These are phyloP conservation scores for Tephrocybe sp. DNA, from an alignment of 768 basidiomycete genomes.

Conservation along the genomic window DNA sequence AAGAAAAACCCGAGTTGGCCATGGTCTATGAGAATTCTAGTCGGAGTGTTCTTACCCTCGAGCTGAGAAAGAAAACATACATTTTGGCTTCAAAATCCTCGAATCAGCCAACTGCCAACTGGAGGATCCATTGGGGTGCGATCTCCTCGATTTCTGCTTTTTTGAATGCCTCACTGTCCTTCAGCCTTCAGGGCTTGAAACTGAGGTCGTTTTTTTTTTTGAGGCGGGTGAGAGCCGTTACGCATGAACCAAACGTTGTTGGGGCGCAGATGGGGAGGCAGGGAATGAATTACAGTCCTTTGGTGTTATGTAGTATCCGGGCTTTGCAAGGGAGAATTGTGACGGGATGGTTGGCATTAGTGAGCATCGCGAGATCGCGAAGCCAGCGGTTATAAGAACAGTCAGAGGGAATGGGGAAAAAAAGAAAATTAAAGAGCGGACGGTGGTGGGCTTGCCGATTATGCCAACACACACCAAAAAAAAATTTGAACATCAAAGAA, in stretches of 20 bases:
- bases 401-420: neutral
- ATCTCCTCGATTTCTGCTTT: too few species aligned
- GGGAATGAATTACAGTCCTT: slow-evolving; percentile 3
- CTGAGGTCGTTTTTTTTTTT: slow-evolving; percentile 1
- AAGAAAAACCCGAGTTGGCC: too few species aligned
- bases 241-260: too few species aligned
- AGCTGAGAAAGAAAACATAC: too few species aligned
- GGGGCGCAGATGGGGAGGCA: neutral
- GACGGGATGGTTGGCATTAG: slow-evolving; percentile 7
- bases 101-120: too few species aligned
- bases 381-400: neutral
- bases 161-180: neutral
- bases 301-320: neutral
- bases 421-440: slow-evolving; percentile 18
- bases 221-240: neutral
- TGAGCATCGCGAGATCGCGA: neutral
- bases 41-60: too few species aligned
- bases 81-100: too few species aligned
- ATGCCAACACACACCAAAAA: slow-evolving; percentile 10
- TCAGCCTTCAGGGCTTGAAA: neutral
- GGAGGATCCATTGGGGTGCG: too few species aligned
- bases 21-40: too few species aligned
- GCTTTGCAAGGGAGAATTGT: slow-evolving; percentile 1
- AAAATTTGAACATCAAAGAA: slow-evolving; percentile 5
- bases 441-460: slow-evolving; percentile 12